Evolutionary conservation across 176 grass and related monocot species (phyloP), one percentile per base, ranked within the genome.

Genomic region (Carex myosuroides): DNA sequence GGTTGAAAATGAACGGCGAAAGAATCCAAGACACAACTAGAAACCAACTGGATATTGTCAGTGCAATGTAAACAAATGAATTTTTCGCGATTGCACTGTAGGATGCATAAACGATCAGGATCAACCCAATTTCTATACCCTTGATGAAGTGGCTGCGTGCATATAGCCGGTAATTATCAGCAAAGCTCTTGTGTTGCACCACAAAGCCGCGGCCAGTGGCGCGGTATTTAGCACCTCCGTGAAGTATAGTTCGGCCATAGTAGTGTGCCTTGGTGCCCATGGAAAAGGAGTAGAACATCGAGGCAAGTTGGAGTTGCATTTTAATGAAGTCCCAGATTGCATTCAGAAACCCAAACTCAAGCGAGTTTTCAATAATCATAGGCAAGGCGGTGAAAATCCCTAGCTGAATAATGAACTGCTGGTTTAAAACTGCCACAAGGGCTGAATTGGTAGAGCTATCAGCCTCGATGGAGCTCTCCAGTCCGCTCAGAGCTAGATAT

Each of bases 231-330:
- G 94, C 94, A 81, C 94, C 94, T 75, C 94, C 92, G 30, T 97
- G 94, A 91, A 97, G 92, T 81, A 97, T 88, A 62, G 94, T 97
- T 39, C 94, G 89, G 62, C 94, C 92, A 86, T 94, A 97, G 86
- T 94, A 94, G 64, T 97, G 94, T 55, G 94, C 92, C 80, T 97
- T 97, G 14, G 94, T 97, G 79, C 94, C 94, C 94, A 97, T 92
- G 14, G 94, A 97, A 85, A 97, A 97, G 46, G 94, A 88, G 85
- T 97, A 97, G 88, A 97, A 97, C 77, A 97, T 88, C 68, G 94
- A 94, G 74, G 92, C 92, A 75, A 97, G 94, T 84, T 97, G 92
- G 16, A 94, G 53, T 79, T 97, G 95, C 92, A 97, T 97, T 92
- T 91, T 97, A 84, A 93, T 58, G 81, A 97, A 97, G 85, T 97